Percentiles rank a stretch among this genome's conserved stretches.
Conservation (phyloP, 75 land plant genomes). For the Pinus albicaulis region DNA sequence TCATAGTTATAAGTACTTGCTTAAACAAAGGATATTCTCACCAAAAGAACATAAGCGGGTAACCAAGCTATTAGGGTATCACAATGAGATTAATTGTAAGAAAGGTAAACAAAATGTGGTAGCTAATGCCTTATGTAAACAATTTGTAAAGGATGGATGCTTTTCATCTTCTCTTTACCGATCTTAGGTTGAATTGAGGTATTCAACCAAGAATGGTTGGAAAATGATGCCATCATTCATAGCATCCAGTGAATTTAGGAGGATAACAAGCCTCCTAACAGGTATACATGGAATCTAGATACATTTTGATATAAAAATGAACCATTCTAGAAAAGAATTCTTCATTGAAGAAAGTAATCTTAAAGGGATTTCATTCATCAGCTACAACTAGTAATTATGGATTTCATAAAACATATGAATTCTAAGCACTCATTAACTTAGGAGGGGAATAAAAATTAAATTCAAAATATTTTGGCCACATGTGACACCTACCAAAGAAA, state of each 20-base stretch:
- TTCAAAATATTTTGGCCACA: not conserved
- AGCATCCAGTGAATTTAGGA: not conserved
- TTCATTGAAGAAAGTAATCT: not conserved
- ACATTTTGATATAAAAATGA: not conserved
- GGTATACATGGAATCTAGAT: not conserved
- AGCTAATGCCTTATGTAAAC: not conserved
- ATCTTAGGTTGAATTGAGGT: too few relatives aligned
- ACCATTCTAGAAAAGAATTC: not conserved
- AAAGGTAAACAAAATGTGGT: not conserved
- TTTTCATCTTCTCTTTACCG: not conserved
- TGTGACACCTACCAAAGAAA: not conserved
- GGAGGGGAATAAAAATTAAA: not conserved
- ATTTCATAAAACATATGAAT: not conserved
- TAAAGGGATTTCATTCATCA: not conserved
- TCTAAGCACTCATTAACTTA: not conserved
- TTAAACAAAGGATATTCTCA: not conserved
- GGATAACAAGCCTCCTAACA: not conserved
- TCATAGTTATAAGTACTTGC: not conserved
- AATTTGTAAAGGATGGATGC: not conserved
- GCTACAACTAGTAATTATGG: not conserved
- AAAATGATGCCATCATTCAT: not conserved
- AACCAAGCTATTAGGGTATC: not conserved
- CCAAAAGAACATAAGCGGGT: not conserved
- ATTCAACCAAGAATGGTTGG: too few relatives aligned
- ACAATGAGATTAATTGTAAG: not conserved